These are phyloP conservation scores for Leccinum griseonigrum DNA, from an alignment of 1,284 basidiomycete genomes.

Conservation along the genomic window DNA sequence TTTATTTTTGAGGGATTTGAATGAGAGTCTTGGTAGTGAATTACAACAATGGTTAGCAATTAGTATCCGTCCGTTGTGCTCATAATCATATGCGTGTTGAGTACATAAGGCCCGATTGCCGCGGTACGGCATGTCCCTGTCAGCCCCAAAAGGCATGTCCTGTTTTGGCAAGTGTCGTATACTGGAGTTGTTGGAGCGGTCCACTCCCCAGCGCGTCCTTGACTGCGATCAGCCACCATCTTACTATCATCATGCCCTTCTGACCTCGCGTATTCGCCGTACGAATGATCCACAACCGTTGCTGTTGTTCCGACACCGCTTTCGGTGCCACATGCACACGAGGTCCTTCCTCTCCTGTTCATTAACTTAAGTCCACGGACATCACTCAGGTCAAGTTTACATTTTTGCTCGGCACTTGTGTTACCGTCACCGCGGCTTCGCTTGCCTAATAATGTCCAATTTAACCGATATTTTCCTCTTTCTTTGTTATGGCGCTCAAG, in stretches of 20 bases:
- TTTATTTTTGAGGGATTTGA: background rate
- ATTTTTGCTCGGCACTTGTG: slow-evolving; percentile 33
- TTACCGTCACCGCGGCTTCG: slow-evolving; percentile 39
- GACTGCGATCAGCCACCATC: slow-evolving; percentile 15
- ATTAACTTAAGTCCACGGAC: slow-evolving; percentile 40
- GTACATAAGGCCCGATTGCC: slow-evolving; percentile 29
- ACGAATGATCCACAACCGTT: slow-evolving; percentile 20
- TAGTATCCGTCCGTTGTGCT: slow-evolving; percentile 6
- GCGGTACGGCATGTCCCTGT: slow-evolving; percentile 27
- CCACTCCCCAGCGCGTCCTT: slow-evolving; percentile 5
- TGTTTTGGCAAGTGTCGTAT: slow-evolving; percentile 25
- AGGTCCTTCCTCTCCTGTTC: slow-evolving; percentile 36
- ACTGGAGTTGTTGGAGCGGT: background rate
- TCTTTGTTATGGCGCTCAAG: slow-evolving; percentile 31
- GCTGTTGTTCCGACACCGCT: slow-evolving; percentile 30
- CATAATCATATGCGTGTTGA: background rate
- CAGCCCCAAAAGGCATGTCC: slow-evolving; percentile 29
- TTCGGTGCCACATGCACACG: slow-evolving; percentile 37
- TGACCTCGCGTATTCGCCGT: slow-evolving; percentile 11
- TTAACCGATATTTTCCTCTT: slow-evolving; percentile 35
- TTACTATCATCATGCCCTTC: slow-evolving; percentile 10
- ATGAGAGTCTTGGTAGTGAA: background rate
- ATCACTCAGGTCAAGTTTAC: slow-evolving; percentile 31
- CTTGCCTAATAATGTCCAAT: slow-evolving; percentile 31
- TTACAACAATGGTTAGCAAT: background rate